Evolutionary conservation across 2,329 filamentous ascomycete genomes (phyloP), one percentile per base, ranked within the genome.

Genomic region (Aspergillus neotritici): DNA sequence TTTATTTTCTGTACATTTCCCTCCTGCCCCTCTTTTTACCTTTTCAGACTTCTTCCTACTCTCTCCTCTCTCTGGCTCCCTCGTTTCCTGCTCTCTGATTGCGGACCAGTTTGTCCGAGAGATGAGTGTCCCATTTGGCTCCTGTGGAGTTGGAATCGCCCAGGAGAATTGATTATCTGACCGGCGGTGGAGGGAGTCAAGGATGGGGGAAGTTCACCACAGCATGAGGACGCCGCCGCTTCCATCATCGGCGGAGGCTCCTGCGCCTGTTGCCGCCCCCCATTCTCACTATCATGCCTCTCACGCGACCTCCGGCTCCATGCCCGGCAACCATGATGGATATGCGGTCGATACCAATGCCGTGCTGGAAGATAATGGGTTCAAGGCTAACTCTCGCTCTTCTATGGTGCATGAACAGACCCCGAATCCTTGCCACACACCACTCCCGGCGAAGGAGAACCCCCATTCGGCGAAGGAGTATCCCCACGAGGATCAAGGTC

Each of bases 171-270:
- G 50, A 60, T 49, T 61, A 50, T 54, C 53, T 55, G 56, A 53
- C 54, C 55, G 58, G 55, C 49, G 57, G 53, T 54, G 54, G 55
- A 63, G 58, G 58, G 45, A 55, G 47, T 51, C 54, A 49, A 60
- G 50, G 51, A 64, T 66, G 62, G 63, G 56, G 54, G 60, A 65
- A 52, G 55, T 61, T 54, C 55, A 25, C 21, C 21, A 56, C 55
- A 62, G 55, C 46, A 63, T 63, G 62, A 66, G 60, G 55, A 66
- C 60, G 46, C 56, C 64, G 61, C 62, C 66, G 49, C 62, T 64
- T 53, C 58, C 65, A 54, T 68, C 66, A 48, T 64, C 64, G 51
- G 60, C 61, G 45, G 61, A 65, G 51, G 61, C 62, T 42, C 56
- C 62, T 43, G 61, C 64, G 46, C 50, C 64, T 44, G 41, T 57